phyloP scores from a whole-genome alignment of 129 eudicot species.

The Logfia minima region DNA sequence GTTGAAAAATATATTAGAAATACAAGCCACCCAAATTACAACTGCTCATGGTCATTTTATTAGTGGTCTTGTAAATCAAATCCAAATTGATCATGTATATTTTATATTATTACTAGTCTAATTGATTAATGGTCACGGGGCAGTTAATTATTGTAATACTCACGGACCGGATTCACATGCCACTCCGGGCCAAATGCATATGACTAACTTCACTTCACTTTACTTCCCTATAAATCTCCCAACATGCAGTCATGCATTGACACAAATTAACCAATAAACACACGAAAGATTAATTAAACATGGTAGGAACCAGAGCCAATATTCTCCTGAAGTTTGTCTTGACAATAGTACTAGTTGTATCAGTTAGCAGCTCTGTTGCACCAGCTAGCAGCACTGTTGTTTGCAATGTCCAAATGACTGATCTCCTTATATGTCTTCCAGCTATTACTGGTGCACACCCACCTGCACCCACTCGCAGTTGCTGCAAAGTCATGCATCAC shows the following conservation, averaged over 20 bases:
- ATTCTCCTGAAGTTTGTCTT: constrained; percentile 15
- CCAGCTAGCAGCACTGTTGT: constrained; percentile 23
- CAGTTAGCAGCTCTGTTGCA: constrained; percentile 8
- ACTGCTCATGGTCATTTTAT: not conserved
- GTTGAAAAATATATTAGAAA: not conserved
- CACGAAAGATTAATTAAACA: not conserved
- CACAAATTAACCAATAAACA: constrained; percentile 19
- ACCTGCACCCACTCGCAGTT: constrained; percentile 37
- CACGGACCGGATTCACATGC: constrained; percentile 29
- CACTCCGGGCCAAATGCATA: not conserved
- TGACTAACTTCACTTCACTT: not conserved
- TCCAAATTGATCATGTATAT: not conserved
- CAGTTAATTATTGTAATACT: not conserved
- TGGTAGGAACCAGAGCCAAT: constrained; percentile 16
- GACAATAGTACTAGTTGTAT: constrained; percentile 15
- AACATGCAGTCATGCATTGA: not conserved
- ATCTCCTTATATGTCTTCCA: constrained; percentile 47
- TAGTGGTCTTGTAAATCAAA: not conserved
- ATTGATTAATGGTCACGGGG: constrained; percentile 13
- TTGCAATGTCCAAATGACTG: constrained; percentile 45
- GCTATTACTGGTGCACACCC: constrained; percentile 51
- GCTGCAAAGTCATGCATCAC: constrained; percentile 45
- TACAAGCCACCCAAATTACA: not conserved
- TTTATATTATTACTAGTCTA: not conserved
- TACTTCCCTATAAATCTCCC: constrained; percentile 17